Conservation (phyloP, 1,139 yeast genomes). For the Diutina neorugosa region DNA sequence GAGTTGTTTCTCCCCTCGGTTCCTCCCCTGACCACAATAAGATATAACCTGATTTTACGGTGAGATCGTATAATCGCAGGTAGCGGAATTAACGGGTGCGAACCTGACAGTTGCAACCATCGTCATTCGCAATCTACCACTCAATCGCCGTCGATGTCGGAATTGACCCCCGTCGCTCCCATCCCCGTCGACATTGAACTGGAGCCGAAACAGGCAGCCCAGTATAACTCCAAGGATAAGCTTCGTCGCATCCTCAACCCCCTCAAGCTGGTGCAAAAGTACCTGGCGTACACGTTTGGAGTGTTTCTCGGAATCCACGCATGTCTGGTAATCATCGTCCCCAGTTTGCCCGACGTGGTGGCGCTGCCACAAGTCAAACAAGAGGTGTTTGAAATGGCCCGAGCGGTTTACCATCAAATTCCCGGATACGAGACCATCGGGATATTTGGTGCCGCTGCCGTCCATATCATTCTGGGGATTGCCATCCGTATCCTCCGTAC, state of each 20-base stretch:
- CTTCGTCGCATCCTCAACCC: not conserved
- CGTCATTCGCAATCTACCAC: not conserved
- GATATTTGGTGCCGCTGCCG: constrained; percentile 33
- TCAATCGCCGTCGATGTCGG: not conserved
- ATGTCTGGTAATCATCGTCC: constrained; percentile 42
- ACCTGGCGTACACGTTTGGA: constrained; percentile 48
- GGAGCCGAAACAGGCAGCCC: not conserved
- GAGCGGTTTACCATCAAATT: constrained; percentile 45
- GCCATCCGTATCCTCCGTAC: constrained; percentile 28
- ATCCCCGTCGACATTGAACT: not conserved
- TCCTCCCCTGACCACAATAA: too few species aligned
- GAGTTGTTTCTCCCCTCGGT: too few species aligned
- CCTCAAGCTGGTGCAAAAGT: constrained; percentile 32
- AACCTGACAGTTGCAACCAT: too few species aligned
- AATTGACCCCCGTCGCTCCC: constrained; percentile 1
- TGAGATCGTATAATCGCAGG: too few species aligned
- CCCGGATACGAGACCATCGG: constrained; percentile 36
- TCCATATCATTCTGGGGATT: constrained; percentile 47
- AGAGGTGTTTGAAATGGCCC: constrained; percentile 46
- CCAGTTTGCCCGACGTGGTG: constrained; percentile 30
- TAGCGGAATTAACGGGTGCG: too few species aligned
- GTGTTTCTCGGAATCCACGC: constrained; percentile 50
- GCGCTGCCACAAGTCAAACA: constrained; percentile 26
- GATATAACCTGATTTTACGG: too few species aligned
- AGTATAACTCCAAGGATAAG: not conserved